These are phyloP conservation scores for Megacollybia marginata DNA, from an alignment of 768 basidiomycete genomes.

Conservation along the genomic window DNA sequence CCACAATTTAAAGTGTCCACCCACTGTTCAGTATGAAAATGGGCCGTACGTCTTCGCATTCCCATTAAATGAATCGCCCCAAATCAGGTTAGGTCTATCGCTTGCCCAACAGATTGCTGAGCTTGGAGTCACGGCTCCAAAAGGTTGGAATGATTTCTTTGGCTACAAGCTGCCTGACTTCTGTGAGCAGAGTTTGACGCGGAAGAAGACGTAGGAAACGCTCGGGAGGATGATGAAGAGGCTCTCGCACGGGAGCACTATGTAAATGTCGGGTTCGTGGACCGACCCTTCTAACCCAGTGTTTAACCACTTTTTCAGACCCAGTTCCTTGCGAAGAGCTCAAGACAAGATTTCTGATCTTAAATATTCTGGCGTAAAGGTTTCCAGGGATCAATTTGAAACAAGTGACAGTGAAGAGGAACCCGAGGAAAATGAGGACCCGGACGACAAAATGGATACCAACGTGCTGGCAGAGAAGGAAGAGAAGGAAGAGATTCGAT, in stretches of 20 bases:
- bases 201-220: constrained; percentile 57
- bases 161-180: constrained; percentile 4
- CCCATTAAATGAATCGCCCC: no score
- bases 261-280: constrained; percentile 72
- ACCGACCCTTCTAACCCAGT: background rate
- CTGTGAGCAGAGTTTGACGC: constrained; percentile 58
- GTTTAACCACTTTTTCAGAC: constrained; percentile 30
- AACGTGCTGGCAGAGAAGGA: constrained; percentile 1
- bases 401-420: constrained; percentile 25
- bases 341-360: constrained; percentile 63
- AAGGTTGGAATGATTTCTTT: constrained; percentile 36
- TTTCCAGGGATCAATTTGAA: constrained; percentile 50
- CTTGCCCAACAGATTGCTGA: constrained; percentile 78
- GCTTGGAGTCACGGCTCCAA: constrained; percentile 64
- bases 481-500: background rate
- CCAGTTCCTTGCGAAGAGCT: constrained; percentile 59
- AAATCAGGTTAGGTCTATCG: constrained; percentile 26
- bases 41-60: no score
- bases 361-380: constrained; percentile 71
- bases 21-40: no score
- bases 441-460: constrained; percentile 8
- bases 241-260: constrained; percentile 63
- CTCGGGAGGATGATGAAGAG: constrained; percentile 33
- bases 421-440: constrained; percentile 14
- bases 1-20: no score